Evolutionary conservation across 176 grass and related monocot species (phyloP).

Genomic region (Juncus inflexus): DNA sequence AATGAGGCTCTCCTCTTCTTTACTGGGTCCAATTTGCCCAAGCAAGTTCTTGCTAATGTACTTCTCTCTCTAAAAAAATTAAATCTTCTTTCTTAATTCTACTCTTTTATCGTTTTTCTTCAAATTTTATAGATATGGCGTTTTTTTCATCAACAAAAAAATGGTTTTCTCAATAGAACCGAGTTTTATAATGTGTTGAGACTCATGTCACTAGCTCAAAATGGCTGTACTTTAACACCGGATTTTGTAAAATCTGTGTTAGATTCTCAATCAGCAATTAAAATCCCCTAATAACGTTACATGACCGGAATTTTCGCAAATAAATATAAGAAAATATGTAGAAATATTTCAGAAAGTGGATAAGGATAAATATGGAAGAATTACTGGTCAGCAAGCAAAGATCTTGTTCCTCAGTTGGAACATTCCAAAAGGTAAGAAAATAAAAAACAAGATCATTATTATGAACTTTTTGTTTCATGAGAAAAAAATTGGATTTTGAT

Average conservation of each 20-base stretch:
- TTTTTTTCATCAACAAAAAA: slow-evolving; percentile 3
- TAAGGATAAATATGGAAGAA: slow-evolving; percentile 29
- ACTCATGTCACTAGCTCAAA: slow-evolving; percentile 24
- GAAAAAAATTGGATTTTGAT: background rate
- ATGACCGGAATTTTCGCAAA: slow-evolving; percentile 28
- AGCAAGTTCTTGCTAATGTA: background rate
- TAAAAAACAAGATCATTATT: background rate
- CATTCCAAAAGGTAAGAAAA: slow-evolving; percentile 20
- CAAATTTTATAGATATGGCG: slow-evolving; percentile 21
- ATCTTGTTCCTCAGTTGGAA: slow-evolving; percentile 31
- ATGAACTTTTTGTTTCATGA: background rate
- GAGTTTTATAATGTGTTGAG: slow-evolving; percentile 27
- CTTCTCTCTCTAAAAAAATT: background rate
- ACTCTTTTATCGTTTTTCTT: background rate
- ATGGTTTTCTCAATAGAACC: slow-evolving; percentile 8
- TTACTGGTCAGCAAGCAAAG: slow-evolving; percentile 19
- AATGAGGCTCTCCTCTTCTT: slow-evolving; percentile 10
- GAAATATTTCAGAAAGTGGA: slow-evolving; percentile 27
- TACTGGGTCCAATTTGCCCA: slow-evolving; percentile 1
- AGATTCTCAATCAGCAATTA: slow-evolving; percentile 1
- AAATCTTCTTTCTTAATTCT: no score
- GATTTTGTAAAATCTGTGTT: slow-evolving; percentile 16
- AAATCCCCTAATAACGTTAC: slow-evolving; percentile 12
- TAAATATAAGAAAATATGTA: slow-evolving; percentile 15
- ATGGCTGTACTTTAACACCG: slow-evolving; percentile 2